These are phyloP conservation scores for Ophiostoma ips DNA, from an alignment of 2,329 filamentous ascomycete species.

Conservation along the genomic window DNA sequence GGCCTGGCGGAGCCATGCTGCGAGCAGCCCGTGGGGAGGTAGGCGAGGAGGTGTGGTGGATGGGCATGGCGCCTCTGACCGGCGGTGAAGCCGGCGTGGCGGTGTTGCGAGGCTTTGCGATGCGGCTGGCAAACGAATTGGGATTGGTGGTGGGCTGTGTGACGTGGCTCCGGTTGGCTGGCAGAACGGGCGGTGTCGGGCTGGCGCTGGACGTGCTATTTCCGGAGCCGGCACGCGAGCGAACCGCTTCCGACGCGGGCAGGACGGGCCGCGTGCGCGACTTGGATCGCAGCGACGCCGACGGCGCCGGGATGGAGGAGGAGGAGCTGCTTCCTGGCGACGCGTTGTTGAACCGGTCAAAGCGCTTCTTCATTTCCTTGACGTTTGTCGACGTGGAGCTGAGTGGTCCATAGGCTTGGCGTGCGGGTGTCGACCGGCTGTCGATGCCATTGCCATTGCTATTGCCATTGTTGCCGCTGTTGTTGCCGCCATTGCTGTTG, in stretches of 20 bases:
- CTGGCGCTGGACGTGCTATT: constrained; percentile 18
- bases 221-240: background rate
- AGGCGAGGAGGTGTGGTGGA: constrained; percentile 24
- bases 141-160: constrained; percentile 3
- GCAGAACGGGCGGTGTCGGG: constrained; percentile 12
- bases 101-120: constrained; percentile 33
- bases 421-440: constrained; percentile 1
- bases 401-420: background rate
- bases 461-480: background rate
- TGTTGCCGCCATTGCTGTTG: constrained; percentile 19
- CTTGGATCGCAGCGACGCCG: background rate
- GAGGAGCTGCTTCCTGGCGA: constrained; percentile 17
- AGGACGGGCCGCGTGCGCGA: background rate
- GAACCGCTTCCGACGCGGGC: background rate
- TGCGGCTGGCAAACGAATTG: constrained; percentile 31
- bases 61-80: constrained; percentile 30
- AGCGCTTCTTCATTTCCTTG: constrained; percentile 66
- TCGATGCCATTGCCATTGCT: background rate
- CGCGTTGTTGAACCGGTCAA: constrained; percentile 52
- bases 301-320: background rate
- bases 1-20: constrained; percentile 12
- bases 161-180: background rate
- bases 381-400: constrained; percentile 42
- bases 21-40: constrained; percentile 14
- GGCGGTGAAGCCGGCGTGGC: constrained; percentile 22